Evolutionary conservation across 2,329 filamentous ascomycete genomes (phyloP), one percentile per base, ranked within the genome.

Genomic region (Plectosphaerella plurivora): DNA sequence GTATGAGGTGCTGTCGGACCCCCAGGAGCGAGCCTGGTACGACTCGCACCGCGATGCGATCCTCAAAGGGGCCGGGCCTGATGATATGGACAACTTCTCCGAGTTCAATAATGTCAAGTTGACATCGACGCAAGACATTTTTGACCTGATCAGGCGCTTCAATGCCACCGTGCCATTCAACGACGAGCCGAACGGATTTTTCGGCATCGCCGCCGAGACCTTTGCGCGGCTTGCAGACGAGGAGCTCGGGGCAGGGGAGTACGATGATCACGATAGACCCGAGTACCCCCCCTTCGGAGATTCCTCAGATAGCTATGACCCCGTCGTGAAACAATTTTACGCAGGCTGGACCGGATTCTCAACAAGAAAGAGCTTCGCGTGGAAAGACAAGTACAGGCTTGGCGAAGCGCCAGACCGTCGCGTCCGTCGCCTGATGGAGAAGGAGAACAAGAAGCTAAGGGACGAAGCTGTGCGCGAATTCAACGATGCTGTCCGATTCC

Each of bases 11-110:
- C 81, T 99, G 1, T 96, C 92, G 2, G 94, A 99, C 67, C 86
- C 91, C 11, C 93, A 99, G 67, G 94, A 99, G 68, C 84, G 94
- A 60, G 88, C 92, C 33, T 99, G 94, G 94, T 99, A 99, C 73
- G 93, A 99, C 71, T 91, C 91, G 3, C 94, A 99, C 66, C 87
- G 91, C 55, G 86, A 91, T 60, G 85, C 88, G 49, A 95, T 97
- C 56, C 73, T 97, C 56, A 81, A 82, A 28, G 87, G 86, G 39
- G 78, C 82, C 53, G 82, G 84, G 51, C 59, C 66, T 33, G 68
- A 68, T 25, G 70, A 68, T 25, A 69, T 66, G 37, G 70, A 72
- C 46, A 77, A 76, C 36, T 75, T 82, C 51, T 84, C 83, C 59
- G 84, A 87, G 45, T 80, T 76, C 59, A 71, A 86, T 59, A 86